Conservation (phyloP, 768 basidiomycete species). For the Suillus brevipes region DNA sequence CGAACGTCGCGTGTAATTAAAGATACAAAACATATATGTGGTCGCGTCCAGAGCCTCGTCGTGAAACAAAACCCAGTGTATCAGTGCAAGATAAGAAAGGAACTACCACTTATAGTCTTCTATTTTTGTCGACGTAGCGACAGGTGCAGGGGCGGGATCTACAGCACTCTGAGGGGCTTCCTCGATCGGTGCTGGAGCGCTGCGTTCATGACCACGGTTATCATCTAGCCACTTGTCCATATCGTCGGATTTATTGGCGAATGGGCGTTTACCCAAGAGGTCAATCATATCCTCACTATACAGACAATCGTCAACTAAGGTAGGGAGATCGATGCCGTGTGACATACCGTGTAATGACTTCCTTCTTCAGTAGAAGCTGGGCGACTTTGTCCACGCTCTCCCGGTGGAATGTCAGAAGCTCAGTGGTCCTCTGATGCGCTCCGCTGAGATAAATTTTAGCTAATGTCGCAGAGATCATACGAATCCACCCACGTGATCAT, state of each 20-base stretch:
- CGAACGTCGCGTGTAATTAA: slow-evolving; percentile 26
- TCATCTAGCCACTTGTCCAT: slow-evolving; percentile 98
- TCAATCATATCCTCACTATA: slow-evolving; percentile 84
- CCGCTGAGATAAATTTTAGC: slow-evolving; percentile 39
- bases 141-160: slow-evolving; percentile 49
- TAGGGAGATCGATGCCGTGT: not conserved
- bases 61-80: slow-evolving; percentile 3
- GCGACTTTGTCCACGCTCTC: slow-evolving; percentile 95
- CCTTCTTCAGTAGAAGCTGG: slow-evolving; percentile 85
- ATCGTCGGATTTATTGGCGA: slow-evolving; percentile 75
- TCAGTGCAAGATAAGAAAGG: not conserved
- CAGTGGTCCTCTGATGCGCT: slow-evolving; percentile 82
- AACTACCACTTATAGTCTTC: slow-evolving; percentile 27
- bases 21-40: slow-evolving; percentile 22
- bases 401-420: slow-evolving; percentile 77
- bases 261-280: slow-evolving; percentile 81
- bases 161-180: slow-evolving; percentile 37
- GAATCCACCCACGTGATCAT: slow-evolving; percentile 74
- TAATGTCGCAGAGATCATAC: not conserved
- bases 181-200: slow-evolving; percentile 68
- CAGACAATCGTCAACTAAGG: slow-evolving; percentile 7
- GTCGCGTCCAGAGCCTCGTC: slow-evolving; percentile 8
- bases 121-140: slow-evolving; percentile 44
- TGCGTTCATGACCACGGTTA: slow-evolving; percentile 57
- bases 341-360: slow-evolving; percentile 87